These are phyloP conservation scores for Ustilago shanxiensis DNA, from an alignment of 1,284 basidiomycete species.

Conservation along the genomic window DNA sequence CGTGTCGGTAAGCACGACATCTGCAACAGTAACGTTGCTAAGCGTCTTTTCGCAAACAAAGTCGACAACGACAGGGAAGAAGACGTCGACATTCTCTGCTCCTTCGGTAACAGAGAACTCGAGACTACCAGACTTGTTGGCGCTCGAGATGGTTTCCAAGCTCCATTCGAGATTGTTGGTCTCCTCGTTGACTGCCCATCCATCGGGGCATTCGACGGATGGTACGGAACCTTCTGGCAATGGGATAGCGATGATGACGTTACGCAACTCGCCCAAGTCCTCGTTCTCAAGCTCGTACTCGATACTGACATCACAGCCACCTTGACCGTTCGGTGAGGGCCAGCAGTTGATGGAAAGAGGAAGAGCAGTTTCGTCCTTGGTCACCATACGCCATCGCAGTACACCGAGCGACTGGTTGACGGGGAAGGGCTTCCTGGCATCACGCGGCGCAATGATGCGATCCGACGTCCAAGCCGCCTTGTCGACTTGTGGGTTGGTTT, in stretches of 20 bases:
- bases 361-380: constrained; percentile 90
- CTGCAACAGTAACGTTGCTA: constrained; percentile 69
- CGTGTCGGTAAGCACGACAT: constrained; percentile 75
- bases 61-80: constrained; percentile 90
- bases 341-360: constrained; percentile 95
- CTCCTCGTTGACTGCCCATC: constrained; percentile 83
- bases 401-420: constrained; percentile 82
- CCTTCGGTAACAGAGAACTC: constrained; percentile 82
- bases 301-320: constrained; percentile 85
- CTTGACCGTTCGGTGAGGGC: constrained; percentile 89
- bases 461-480: constrained; percentile 81
- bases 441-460: constrained; percentile 84
- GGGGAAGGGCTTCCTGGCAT: constrained; percentile 85
- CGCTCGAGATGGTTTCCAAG: constrained; percentile 76
- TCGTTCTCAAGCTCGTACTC: constrained; percentile 93
- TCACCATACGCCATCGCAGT: constrained; percentile 90
- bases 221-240: constrained; percentile 83
- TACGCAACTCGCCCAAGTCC: constrained; percentile 76
- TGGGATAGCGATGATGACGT: constrained; percentile 90
- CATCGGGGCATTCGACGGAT: constrained; percentile 82
- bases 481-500: constrained; percentile 94
- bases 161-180: constrained; percentile 87
- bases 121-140: constrained; percentile 74
- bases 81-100: constrained; percentile 83
- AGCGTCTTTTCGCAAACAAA: constrained; percentile 85